phyloP scores from a whole-genome alignment of 306 rosid species.

The Glycine tomentella region DNA sequence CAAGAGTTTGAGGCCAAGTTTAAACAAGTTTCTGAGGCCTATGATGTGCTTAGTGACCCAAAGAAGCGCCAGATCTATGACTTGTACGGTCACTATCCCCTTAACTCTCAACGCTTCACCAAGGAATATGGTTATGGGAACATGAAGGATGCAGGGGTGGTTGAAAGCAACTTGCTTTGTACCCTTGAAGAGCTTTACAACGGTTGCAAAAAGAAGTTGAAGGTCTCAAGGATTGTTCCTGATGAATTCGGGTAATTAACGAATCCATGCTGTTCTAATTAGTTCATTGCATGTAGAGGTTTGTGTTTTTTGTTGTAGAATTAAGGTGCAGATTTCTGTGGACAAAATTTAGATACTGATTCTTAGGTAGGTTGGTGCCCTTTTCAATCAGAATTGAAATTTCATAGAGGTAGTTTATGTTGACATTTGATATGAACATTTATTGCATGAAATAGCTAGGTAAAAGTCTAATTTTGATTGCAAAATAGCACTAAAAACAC shows the following conservation, averaged over 20 bases:
- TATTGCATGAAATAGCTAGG: too few species aligned
- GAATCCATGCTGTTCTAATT: background rate
- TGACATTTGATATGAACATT: too few species aligned
- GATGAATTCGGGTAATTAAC: slow-evolving; percentile 70
- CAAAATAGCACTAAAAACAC: background rate
- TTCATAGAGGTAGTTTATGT: too few species aligned
- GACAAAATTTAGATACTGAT: background rate
- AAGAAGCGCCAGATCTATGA: slow-evolving; percentile 88
- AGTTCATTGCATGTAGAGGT: background rate
- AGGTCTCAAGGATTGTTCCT: slow-evolving; percentile 60
- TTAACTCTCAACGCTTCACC: slow-evolving; percentile 48
- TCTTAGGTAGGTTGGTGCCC: background rate
- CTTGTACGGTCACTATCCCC: slow-evolving; percentile 66
- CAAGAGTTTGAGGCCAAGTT: slow-evolving; percentile 75
- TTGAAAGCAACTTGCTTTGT: slow-evolving; percentile 63
- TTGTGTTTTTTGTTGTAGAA: background rate
- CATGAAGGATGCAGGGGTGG: slow-evolving; percentile 7
- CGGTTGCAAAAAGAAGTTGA: slow-evolving; percentile 71
- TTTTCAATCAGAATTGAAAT: background rate
- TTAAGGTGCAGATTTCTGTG: background rate
- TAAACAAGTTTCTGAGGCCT: slow-evolving; percentile 79
- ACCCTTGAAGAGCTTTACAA: slow-evolving; percentile 81
- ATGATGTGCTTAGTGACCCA: slow-evolving; percentile 76
- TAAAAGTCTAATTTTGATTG: background rate
- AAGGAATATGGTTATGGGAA: slow-evolving; percentile 28